Base-by-base conservation (phyloP, 2,329 filamentous ascomycete genomes). In the Epichloe amarillans region DNA sequence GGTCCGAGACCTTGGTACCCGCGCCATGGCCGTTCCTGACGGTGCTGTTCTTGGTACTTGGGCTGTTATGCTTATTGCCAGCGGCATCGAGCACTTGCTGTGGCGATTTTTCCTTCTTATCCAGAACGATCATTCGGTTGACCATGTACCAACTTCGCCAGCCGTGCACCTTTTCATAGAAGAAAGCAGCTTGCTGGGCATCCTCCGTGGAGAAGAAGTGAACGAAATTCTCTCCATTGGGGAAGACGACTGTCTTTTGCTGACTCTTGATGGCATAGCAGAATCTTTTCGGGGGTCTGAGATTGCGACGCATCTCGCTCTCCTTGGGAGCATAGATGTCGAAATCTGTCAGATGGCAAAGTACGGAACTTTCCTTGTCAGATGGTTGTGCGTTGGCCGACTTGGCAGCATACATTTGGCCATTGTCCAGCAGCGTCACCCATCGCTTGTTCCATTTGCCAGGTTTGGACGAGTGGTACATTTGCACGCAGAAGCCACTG, bases 71-170 rank as follows among this genome's bases (percentile, higher is more conserved):
- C 37, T 46, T 33, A 5, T 23, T 33, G 10, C 37, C 17, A 37
- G 40, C 33, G 8, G 49, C 42, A 33, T 47, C 52, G 36, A 53
- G 44, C 2, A 52, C 46, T 7, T 56, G 45, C 23, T 53, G 56
- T 6, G 55, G 50, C 4, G 59, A 52, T 46, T 57, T 60, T 46
- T 60, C 57, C 53, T 62, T 64, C 46, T 60, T 63, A 50, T 76
- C 75, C 17, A 82, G 54, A 47, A 69, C 64, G 5, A 69, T 80
- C 61, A 84, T 76, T 54, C 82, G 81, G 58, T 87, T 83, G 42
- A 88, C 84, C 7, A 96, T 69, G 61, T 95, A 95, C 88, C 89
- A 95, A 65, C 87, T 94, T 52, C 91, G 80, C 90, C 90, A 96
- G 39, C 70, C 70, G 54, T 95, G 88, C 1, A 95, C 75, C 23